A percentile compares a stretch with the other conserved stretches of the same genome.
Evolutionary conservation across 2,329 filamentous ascomycete genomes (phyloP).

Genomic region (Sporothrix pseudoabietina): DNA sequence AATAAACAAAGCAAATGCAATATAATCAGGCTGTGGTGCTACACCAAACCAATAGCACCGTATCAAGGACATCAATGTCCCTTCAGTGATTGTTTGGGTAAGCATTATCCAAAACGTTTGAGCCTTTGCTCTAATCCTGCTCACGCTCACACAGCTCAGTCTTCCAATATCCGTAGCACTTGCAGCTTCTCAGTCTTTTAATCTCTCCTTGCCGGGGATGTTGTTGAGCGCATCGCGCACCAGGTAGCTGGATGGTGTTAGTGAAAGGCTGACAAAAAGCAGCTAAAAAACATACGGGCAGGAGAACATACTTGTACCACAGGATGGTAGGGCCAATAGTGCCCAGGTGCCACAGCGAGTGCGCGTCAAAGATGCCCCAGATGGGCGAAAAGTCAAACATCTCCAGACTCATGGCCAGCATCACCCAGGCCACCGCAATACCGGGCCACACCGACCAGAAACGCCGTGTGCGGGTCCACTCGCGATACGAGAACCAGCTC

Average conservation of each 20-base stretch:
- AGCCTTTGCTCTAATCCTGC: not conserved
- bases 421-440: constrained; percentile 87
- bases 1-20: not conserved
- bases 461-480: constrained; percentile 71
- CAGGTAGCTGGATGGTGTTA: constrained; percentile 66
- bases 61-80: not conserved
- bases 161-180: not conserved
- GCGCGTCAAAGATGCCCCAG: constrained; percentile 82
- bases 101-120: not conserved
- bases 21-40: not conserved
- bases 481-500: constrained; percentile 77
- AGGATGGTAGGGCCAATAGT: constrained; percentile 85
- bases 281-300: constrained; percentile 18
- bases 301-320: constrained; percentile 86
- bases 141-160: too few species aligned
- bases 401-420: constrained; percentile 93
- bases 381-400: constrained; percentile 90
- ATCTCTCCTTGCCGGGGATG: constrained; percentile 65
- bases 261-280: constrained; percentile 11
- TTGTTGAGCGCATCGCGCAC: constrained; percentile 84
- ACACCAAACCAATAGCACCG: too few species aligned
- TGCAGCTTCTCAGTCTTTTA: constrained; percentile 55
- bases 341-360: constrained; percentile 93
- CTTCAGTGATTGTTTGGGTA: too few species aligned
- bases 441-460: constrained; percentile 88